These are phyloP conservation scores for Tulasnella sp. DNA, from an alignment of 768 basidiomycete species.

Conservation along the genomic window DNA sequence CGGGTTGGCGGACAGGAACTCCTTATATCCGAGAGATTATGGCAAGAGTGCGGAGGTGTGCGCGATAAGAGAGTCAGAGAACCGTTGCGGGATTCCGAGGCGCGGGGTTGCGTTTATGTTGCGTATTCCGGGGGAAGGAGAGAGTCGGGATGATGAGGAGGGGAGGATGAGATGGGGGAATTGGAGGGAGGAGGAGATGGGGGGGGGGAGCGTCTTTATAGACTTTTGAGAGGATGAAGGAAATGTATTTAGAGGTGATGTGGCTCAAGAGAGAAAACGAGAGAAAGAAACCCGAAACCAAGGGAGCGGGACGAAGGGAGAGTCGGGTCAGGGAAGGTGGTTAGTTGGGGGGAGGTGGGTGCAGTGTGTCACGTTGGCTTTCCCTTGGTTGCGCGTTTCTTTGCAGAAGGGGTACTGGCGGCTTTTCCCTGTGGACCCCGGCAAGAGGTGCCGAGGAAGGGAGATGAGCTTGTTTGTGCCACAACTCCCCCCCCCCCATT, in stretches of 20 bases:
- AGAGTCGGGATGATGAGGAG: background rate
- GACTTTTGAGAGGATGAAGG: background rate
- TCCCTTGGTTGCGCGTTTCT: constrained; percentile 1
- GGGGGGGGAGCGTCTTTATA: background rate
- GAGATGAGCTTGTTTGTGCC: background rate
- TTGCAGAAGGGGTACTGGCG: background rate
- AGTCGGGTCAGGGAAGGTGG: background rate
- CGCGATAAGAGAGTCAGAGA: background rate
- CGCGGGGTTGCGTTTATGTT: background rate
- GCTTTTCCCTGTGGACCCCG: background rate
- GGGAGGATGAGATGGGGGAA: constrained; percentile 2
- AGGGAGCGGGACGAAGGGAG: background rate
- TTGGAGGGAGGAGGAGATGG: background rate
- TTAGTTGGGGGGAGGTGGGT: too few species aligned
- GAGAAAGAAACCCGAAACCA: background rate
- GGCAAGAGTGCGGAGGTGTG: background rate
- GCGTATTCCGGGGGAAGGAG: background rate
- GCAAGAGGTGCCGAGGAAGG: background rate
- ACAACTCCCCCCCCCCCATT: background rate
- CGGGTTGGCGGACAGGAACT: background rate
- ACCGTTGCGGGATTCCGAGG: background rate
- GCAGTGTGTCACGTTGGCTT: constrained; percentile 5
- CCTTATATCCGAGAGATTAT: constrained; percentile 1
- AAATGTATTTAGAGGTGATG: constrained; percentile 6
- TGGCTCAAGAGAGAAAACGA: background rate